Evolutionary conservation across 352 stramenopile genomes (phyloP), one percentile per base, ranked within the genome.

Genomic region (Pythium diclinum): DNA sequence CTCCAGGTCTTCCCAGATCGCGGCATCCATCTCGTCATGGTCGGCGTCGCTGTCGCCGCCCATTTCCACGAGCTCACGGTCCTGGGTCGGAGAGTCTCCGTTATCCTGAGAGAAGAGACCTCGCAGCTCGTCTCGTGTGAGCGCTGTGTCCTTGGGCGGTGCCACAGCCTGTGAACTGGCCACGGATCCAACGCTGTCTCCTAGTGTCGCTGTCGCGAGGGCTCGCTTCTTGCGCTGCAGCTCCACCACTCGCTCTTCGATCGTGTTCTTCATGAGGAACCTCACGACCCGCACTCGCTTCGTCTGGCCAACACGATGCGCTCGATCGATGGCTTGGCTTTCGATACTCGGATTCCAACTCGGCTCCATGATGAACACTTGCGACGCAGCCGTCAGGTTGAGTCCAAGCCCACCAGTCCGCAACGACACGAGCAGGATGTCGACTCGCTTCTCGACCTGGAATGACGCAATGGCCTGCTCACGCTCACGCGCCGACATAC

Each of bases 321-420:
- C 88, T 38, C 92, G 84, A 64, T 95, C 89, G 40, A 97, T 82
- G 0, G 91, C 91, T 56, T 98, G 91, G 25, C 67, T 81, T 71
- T 98, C 92, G n/a, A 97, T 72, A 19, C 89, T 95, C 6, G 88
- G 90, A 67, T 98, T 97, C 79, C 90, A 93, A 38, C 88, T 91
- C 25, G 92, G 92, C 75, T 98, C 92, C 81, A 98, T 94, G 52
- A 98, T 79, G 71, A 98, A 98, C 34, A 98, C 90, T 42, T 97
- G 85, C 28, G 89, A 89, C 16, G 92, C 92, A 55, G 91, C 79
- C 6, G 92, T 98, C 40, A 98, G 79, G 61, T 98, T 98, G 53
- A 98, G 83, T 13, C 92, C 94, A 19, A 95, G 79, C 6, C 89
- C 91, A 42, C 94, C 94, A 1, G 86, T 93, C 44, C 88, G 88